phyloP scores from a whole-genome alignment of 108 stramenopile species.

The Skeletonema potamos region DNA sequence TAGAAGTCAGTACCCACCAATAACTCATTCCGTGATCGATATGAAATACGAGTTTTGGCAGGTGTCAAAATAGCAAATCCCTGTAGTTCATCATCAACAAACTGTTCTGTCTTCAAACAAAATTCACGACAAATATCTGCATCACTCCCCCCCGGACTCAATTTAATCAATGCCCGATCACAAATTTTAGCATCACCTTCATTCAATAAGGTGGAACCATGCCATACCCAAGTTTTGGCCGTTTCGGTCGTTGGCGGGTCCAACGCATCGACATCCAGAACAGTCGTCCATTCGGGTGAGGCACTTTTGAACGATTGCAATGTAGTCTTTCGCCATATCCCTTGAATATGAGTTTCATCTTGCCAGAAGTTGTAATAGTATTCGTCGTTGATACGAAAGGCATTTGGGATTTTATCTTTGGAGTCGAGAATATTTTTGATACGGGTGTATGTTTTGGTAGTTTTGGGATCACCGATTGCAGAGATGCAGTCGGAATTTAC shows the following conservation, averaged over 20 bases:
- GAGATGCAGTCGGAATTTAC: conserved; percentile 58
- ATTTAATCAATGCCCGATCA: conserved; percentile 49
- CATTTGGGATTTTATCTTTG: conserved; percentile 36
- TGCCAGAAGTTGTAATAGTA: conserved; percentile 67
- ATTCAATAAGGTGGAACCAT: conserved; percentile 46
- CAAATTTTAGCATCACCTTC: conserved; percentile 43
- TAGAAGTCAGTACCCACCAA: conserved; percentile 49
- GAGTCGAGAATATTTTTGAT: conserved; percentile 53
- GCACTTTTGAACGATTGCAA: conserved; percentile 43
- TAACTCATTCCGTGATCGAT: conserved; percentile 43
- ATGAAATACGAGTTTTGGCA: conserved; percentile 63
- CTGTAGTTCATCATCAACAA: conserved; percentile 59
- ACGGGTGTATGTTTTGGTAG: conserved; percentile 19
- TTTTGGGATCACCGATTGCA: conserved; percentile 56
- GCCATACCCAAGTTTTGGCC: conserved; percentile 83
- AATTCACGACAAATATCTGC: conserved; percentile 79
- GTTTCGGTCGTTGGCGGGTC: conserved; percentile 14
- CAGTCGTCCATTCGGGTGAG: conserved; percentile 60
- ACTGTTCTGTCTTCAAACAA: conserved; percentile 57
- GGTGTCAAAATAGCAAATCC: conserved; percentile 51
- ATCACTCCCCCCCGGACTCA: conserved; percentile 83
- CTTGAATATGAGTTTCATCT: conserved; percentile 59
- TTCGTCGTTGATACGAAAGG: conserved; percentile 22
- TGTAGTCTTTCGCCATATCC: conserved; percentile 70
- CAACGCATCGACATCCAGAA: conserved; percentile 76